Conservation (phyloP, 352 stramenopile species). For the Globisporangium viniferum region DNA sequence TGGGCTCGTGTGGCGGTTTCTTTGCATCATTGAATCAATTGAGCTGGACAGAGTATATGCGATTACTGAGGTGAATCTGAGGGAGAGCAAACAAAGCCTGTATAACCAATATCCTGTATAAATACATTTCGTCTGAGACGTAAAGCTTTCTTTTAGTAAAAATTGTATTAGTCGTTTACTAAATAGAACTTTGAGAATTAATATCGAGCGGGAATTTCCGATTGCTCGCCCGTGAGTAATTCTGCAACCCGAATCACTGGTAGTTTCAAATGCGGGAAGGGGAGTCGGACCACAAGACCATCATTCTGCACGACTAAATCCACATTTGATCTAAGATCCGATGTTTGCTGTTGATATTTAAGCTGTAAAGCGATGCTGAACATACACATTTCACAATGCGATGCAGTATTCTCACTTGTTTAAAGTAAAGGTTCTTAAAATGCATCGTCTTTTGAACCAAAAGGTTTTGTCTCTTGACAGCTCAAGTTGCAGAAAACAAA, state of each 20-base stretch:
- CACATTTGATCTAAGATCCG: not conserved
- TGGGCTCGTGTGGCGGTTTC: no score
- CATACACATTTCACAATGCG: not conserved
- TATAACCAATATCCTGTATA: not conserved
- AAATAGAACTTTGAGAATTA: not conserved
- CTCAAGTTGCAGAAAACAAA: not conserved
- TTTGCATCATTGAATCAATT: not conserved
- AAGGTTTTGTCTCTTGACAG: not conserved
- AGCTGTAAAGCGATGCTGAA: not conserved
- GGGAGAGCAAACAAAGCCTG: not conserved
- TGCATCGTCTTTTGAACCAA: not conserved
- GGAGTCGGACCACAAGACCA: not conserved
- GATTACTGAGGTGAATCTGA: not conserved
- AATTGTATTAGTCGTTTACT: not conserved
- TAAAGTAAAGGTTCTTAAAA: not conserved
- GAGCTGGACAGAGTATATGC: not conserved
- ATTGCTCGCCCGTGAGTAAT: not conserved
- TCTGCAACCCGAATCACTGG: constrained; percentile 10
- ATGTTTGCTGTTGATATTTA: not conserved
- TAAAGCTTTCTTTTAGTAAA: not conserved
- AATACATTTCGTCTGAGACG: not conserved
- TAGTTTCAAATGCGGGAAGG: not conserved
- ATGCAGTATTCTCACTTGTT: not conserved
- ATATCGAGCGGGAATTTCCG: not conserved
- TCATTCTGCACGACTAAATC: not conserved